These are phyloP conservation scores for Nicotiana attenuata DNA, from an alignment of 257 asterid species.

Conservation along the genomic window DNA sequence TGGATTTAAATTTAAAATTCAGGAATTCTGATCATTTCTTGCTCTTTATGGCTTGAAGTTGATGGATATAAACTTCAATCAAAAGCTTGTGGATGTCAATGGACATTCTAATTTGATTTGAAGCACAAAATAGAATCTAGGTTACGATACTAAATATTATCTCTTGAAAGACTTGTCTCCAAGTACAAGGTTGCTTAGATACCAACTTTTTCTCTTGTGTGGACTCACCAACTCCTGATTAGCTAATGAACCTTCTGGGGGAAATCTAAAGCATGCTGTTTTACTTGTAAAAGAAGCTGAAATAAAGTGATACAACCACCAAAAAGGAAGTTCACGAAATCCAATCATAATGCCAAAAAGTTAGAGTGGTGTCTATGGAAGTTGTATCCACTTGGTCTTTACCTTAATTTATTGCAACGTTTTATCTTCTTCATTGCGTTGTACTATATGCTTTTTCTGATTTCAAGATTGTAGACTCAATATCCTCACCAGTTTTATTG, in stretches of 20 bases:
- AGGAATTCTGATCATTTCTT: neutral
- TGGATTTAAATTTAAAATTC: neutral
- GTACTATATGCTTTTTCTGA: conserved; percentile 9
- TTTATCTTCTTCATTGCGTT: conserved; percentile 15
- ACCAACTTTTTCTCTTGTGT: neutral
- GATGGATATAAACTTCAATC: neutral
- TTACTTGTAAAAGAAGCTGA: neutral
- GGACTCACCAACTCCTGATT: neutral
- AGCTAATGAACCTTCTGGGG: neutral
- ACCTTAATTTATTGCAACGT: conserved; percentile 9
- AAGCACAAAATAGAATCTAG: neutral
- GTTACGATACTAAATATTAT: neutral
- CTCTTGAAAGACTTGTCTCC: neutral
- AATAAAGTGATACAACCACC: neutral
- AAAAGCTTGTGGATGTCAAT: neutral
- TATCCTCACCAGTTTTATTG: conserved; percentile 19
- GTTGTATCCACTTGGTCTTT: neutral
- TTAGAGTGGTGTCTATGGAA: neutral
- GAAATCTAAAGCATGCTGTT: neutral
- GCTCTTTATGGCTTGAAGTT: neutral
- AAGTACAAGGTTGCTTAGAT: neutral
- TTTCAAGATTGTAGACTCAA: neutral
- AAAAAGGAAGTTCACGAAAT: neutral
- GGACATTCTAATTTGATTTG: conserved; percentile 1
- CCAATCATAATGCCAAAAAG: neutral